Conservation (phyloP, 805 yeast genomes). For the Saccharomyces mikatae region DNA sequence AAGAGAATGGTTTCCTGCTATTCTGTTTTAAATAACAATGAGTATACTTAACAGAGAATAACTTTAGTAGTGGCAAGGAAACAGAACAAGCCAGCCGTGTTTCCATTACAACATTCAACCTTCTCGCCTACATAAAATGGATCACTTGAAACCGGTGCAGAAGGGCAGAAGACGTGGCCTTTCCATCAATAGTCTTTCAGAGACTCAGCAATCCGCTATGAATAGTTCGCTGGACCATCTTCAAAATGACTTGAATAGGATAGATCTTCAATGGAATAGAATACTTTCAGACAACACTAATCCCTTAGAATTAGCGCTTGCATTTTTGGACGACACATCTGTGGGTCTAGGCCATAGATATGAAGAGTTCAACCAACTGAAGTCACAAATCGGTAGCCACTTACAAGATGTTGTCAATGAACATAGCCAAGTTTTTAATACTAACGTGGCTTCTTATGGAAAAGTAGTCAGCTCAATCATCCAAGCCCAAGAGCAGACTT, state of each 20-base stretch:
- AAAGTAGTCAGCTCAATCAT: slow-evolving; percentile 54
- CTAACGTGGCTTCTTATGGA: slow-evolving; percentile 77
- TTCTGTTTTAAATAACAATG: neutral
- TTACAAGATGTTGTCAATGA: slow-evolving; percentile 68
- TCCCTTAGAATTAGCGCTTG: slow-evolving; percentile 78
- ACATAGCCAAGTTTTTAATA: slow-evolving; percentile 77
- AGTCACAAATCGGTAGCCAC: slow-evolving; percentile 46
- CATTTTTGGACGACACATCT: slow-evolving; percentile 76
- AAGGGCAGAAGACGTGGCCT: slow-evolving; percentile 25
- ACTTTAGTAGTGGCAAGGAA: neutral
- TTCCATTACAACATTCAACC: neutral
- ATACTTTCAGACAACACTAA: slow-evolving; percentile 51
- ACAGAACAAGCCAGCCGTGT: neutral
- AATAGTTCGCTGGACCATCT: slow-evolving; percentile 23
- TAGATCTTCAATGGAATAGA: slow-evolving; percentile 42
- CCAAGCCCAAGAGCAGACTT: slow-evolving; percentile 55
- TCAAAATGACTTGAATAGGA: slow-evolving; percentile 23
- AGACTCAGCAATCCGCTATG: slow-evolving; percentile 25
- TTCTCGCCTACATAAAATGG: slow-evolving; percentile 10
- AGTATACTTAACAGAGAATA: neutral
- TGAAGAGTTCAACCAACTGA: slow-evolving; percentile 56
- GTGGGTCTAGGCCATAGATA: slow-evolving; percentile 80
- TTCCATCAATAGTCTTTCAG: slow-evolving; percentile 23
- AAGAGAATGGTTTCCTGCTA: neutral
- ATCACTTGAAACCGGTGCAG: slow-evolving; percentile 9